Evolutionary conservation across 306 rosid species (phyloP).

Genomic region (Urtica urens): DNA sequence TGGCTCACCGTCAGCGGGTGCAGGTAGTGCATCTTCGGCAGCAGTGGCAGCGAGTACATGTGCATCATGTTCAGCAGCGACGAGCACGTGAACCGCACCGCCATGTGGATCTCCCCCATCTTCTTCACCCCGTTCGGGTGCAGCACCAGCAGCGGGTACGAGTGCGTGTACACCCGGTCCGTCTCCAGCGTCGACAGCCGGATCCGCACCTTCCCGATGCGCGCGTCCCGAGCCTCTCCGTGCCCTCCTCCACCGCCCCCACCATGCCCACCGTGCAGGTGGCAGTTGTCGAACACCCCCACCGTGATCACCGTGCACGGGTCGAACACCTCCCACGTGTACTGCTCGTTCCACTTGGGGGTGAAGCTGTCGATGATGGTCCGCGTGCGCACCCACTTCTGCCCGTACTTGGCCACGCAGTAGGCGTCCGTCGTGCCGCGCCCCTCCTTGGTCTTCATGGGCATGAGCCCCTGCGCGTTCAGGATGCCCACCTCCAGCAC

Average conservation of each 20-base stretch:
- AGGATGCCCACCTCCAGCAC: conserved; percentile 81
- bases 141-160: conserved; percentile 84
- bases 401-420: conserved; percentile 92
- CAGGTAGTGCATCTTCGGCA: conserved; percentile 95
- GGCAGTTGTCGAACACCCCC: conserved; percentile 93
- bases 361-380: conserved; percentile 84
- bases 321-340: conserved; percentile 95
- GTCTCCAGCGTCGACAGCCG: conserved; percentile 96
- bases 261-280: conserved; percentile 80
- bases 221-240: conserved; percentile 44
- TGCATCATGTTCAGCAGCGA: conserved; percentile 96
- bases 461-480: conserved; percentile 88
- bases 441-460: conserved; percentile 80
- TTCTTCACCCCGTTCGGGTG: conserved; percentile 84
- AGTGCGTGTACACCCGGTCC: conserved; percentile 81
- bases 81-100: conserved; percentile 90
- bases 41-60: conserved; percentile 80
- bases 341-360: conserved; percentile 96
- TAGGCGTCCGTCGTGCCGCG: conserved; percentile 88
- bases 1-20: conserved; percentile 81
- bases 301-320: conserved; percentile 94
- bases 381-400: conserved; percentile 94
- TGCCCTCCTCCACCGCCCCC: conserved; percentile 50
- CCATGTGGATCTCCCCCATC: conserved; percentile 98
- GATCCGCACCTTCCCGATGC: conserved; percentile 89